These are phyloP conservation scores for Phytophthora hybrid DNA, from an alignment of 352 stramenopile genomes.

Conservation along the genomic window DNA sequence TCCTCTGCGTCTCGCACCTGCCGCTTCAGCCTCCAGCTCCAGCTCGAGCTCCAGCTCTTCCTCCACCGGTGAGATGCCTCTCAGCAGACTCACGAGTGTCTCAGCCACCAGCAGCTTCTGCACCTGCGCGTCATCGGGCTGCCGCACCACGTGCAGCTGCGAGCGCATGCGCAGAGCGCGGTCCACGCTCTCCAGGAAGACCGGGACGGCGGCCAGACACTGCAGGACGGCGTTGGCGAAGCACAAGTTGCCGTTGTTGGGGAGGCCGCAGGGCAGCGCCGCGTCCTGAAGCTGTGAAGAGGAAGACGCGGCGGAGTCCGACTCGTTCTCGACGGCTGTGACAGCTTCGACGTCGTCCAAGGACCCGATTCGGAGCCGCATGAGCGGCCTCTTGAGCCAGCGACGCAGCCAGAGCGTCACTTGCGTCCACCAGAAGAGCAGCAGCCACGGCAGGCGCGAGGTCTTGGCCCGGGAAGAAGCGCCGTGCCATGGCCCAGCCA, in stretches of 20 bases:
- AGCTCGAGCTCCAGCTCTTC: conserved; percentile 18
- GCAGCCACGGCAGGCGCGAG: conserved; percentile 36
- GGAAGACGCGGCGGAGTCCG: neutral
- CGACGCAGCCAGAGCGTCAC: conserved; percentile 39
- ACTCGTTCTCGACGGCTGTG: conserved; percentile 22
- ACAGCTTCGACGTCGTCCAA: conserved; percentile 17
- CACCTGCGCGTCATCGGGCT: conserved; percentile 28
- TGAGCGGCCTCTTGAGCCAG: conserved; percentile 42
- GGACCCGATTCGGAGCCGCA: conserved; percentile 44
- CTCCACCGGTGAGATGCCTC: conserved; percentile 20
- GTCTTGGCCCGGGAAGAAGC: conserved; percentile 2
- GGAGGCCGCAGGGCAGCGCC: conserved; percentile 46
- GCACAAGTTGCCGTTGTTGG: conserved; percentile 81
- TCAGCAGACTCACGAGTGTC: conserved; percentile 41
- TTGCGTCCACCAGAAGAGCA: conserved; percentile 44
- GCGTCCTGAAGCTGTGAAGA: conserved; percentile 7
- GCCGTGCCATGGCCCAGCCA: conserved; percentile 17
- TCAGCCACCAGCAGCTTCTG: conserved; percentile 41
- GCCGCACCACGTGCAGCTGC: conserved; percentile 32
- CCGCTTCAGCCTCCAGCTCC: neutral
- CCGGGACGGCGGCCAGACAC: conserved; percentile 58
- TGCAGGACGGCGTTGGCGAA: conserved; percentile 83
- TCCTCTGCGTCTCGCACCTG: conserved; percentile 3
- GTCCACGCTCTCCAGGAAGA: conserved; percentile 49
- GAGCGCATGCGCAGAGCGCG: conserved; percentile 29